phyloP scores from a whole-genome alignment of 768 basidiomycete genomes.

The Gloeopeniophorella convolvens region DNA sequence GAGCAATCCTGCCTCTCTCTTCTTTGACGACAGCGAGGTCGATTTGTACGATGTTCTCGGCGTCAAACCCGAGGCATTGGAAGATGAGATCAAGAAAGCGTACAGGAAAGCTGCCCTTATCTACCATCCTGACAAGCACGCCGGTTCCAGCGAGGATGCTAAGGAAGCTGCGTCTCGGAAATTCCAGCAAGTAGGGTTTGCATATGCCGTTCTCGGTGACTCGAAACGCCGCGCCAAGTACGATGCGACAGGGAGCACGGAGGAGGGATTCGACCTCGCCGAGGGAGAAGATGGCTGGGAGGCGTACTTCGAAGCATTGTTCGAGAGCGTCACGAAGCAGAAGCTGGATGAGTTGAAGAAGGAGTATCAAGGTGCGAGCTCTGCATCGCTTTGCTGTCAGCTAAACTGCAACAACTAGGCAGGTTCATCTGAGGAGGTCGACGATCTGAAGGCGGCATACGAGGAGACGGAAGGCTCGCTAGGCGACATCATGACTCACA shows the following conservation, averaged over 20 bases:
- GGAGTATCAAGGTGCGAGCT: slow-evolving; percentile 75
- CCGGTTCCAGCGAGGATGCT: slow-evolving; percentile 47
- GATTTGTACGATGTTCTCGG: slow-evolving; percentile 75
- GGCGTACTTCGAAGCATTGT: slow-evolving; percentile 87
- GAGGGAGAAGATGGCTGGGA: slow-evolving; percentile 89
- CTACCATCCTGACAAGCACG: slow-evolving; percentile 89
- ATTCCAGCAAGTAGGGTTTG: slow-evolving; percentile 92
- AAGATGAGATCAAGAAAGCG: slow-evolving; percentile 71
- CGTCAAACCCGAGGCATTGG: slow-evolving; percentile 45
- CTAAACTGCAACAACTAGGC: slow-evolving; percentile 3
- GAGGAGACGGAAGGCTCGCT: slow-evolving; percentile 64
- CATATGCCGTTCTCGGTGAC: slow-evolving; percentile 85
- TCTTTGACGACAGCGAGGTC: slow-evolving; percentile 73
- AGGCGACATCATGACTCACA: slow-evolving; percentile 72
- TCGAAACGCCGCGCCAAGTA: slow-evolving; percentile 69
- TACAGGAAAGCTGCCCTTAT: slow-evolving; percentile 80
- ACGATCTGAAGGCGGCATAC: slow-evolving; percentile 76
- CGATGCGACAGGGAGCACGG: slow-evolving; percentile 80
- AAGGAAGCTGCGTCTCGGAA: slow-evolving; percentile 65
- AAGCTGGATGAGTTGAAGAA: slow-evolving; percentile 91
- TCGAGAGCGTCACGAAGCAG: slow-evolving; percentile 78
- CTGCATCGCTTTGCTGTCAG: neutral
- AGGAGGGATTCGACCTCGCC: slow-evolving; percentile 65
- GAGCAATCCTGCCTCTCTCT: slow-evolving; percentile 63
- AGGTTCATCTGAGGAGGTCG: slow-evolving; percentile 84